Base-by-base conservation (phyloP, 805 yeast species). In the Metschnikowia gelsemii region DNA sequence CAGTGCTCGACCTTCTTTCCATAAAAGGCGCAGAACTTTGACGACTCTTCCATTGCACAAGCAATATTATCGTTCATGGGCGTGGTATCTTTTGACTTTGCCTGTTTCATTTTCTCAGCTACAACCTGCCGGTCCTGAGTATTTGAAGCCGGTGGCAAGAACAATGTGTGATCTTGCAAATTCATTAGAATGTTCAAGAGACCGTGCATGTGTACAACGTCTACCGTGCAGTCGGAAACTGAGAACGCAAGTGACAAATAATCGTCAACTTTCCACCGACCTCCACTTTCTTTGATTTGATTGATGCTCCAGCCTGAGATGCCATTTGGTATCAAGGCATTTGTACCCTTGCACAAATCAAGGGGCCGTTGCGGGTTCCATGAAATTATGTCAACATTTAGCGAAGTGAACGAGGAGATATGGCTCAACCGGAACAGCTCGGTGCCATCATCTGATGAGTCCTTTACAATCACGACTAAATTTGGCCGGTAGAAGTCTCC, bases 261-360 rank as follows among this genome's bases (percentile, higher is more conserved):
- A 45, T 63, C 68, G 16, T 51, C 51, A 0, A 36, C 37, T 7
- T 26, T 17, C 56, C 54, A 57, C 4, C 13, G n/a, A n/a, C 14
- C 24, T 8, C 21, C 34, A 4, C 5, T 2, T 9, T 31, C 34
- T 9, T 39, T 47, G 7, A 28, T 30, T 4, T 14, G 14, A 13
- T 34, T 25, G 19, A 54, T 35, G 18, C 46, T 51, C 79, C 78
- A 74, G 35, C 57, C 61, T 3, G 75, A 59, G 16, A 74, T 66
- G 8, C 75, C 72, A 46, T 72, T 73, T 1, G 78, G 75, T 13
- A 72, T 66, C 17, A 74, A 56, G 1, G 70, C 73, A 38, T 66
- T 71, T 6, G 69, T 59, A 6, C 66, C 69, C 4, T 47, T 44
- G 64, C 57, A 68, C 5, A 61, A 41, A 3, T 56, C 49, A 8